Base-by-base conservation (phyloP, 2,329 filamentous ascomycete species). In the Fusarium citri region DNA sequence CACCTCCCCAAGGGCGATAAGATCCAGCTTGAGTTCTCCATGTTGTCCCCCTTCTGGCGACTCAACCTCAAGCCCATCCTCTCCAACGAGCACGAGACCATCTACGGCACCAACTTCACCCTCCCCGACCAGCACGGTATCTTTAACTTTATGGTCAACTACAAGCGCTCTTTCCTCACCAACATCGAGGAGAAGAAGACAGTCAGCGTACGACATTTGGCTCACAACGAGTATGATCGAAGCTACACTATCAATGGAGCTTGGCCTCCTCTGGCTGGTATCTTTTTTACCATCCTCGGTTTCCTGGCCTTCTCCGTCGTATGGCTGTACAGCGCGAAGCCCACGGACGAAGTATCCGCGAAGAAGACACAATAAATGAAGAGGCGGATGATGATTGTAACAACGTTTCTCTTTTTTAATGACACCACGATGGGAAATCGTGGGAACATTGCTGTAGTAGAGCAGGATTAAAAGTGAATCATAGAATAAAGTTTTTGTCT, bases 71-170 rank as follows among this genome's bases (percentile, higher is more conserved):
- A 83, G 11, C 87, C 88, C 16, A 79, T 84, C 12, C 80, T 82
- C 31, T 85, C 84, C 26, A 91, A 89, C 3, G 80, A 85, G 57
- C 90, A 93, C 74, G 89, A 90, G 69, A 91, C 92, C 51, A 86
- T 92, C 66, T 99, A 91, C 84, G 86, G 87, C 68, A 86, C 88
- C 47, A 86, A 88, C 25, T 98, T 99, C 82, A 92, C 86, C 69
- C 87, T 95, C 6, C 96, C 96, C 7, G 96, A 99, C 80, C 96
- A 99, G 82, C 96, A 99, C 83, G 96, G 96, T 78, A 98, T 99
- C 82, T 99, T 98, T 87, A 97, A 97, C 84, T 98, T 99, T 87
- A 89, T 91, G 78, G 87, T 98, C 81, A 97, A 98, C 86, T 98
- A 98, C 87, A 97, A 97, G 86, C 90, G 96, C 9, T 94, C 95